phyloP scores from a whole-genome alignment of 345 rosid species.

The Eucalyptus sp. region DNA sequence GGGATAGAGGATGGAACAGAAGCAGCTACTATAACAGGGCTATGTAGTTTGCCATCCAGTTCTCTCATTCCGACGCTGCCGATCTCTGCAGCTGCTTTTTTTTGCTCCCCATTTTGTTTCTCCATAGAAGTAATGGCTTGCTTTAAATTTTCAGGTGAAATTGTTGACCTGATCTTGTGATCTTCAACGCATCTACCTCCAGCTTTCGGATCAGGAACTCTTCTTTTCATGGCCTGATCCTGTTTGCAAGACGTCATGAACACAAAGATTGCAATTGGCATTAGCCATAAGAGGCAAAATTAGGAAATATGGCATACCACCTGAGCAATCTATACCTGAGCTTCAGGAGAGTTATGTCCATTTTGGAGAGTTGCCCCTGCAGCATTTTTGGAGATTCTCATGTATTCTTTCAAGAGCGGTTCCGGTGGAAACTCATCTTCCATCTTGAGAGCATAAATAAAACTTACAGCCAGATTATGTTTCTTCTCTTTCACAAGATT shows the following conservation, averaged over 20 bases:
- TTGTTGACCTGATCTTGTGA: neutral
- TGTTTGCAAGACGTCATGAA: neutral
- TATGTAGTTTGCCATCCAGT: neutral
- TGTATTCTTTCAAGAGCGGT: slow-evolving; percentile 13
- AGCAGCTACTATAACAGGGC: neutral
- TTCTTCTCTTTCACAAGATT: slow-evolving; percentile 12
- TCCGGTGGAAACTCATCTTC: slow-evolving; percentile 14
- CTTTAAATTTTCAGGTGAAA: neutral
- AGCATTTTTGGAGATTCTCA: slow-evolving; percentile 5
- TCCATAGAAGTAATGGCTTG: neutral
- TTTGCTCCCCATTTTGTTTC: neutral
- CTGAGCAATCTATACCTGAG: neutral
- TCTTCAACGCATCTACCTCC: slow-evolving; percentile 3
- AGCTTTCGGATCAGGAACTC: neutral
- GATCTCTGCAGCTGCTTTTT: neutral
- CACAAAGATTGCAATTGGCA: neutral
- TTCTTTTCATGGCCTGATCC: neutral
- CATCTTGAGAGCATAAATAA: slow-evolving; percentile 17
- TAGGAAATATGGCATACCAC: neutral
- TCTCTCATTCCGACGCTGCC: neutral
- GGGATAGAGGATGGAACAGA: neutral
- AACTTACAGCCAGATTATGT: slow-evolving; percentile 14
- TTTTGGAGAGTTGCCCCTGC: neutral
- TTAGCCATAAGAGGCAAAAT: neutral
- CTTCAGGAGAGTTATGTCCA: neutral